Base-by-base conservation (phyloP, 192 early-diverging fungal species). In the Coemansia sp. region DNA sequence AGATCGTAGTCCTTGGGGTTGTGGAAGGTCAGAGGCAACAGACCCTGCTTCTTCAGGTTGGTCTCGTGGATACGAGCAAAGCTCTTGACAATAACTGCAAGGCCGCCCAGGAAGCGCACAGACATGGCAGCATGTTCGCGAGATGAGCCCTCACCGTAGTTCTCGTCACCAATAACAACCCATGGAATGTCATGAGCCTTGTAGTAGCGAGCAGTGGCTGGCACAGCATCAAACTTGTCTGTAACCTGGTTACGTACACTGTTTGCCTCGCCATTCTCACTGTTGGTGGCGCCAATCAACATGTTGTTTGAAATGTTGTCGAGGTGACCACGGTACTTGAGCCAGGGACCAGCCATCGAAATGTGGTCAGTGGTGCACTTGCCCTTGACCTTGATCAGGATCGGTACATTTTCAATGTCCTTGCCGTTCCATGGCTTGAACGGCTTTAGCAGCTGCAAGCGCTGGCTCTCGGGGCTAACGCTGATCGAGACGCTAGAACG, bases 361-460 rank as follows among this genome's bases (percentile, higher is more conserved):
- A 98, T 98, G 83, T 98, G 96, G 79, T 98, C 96, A 22, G 96
- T 98, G 31, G 96, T 98, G 87, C 96, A 98, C 86, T 98, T 98
- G 75, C 96, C 96, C 74, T 88, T 86, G 65, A 90, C 93, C 86
- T 98, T 98, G 81, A 96, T 94, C 75, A 98, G 88, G 35, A 98
- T 86, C 26, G 89, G 89, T 31, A 93, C 69, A 53, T 92, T 75
- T 64, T 85, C 80, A 62, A 91, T 83, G 64, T 98, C 95, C 73
- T 90, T 84, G 68, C 95, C 93, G 82, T 94, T 76, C 94, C 95
- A 98, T 67, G 90, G 77, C 53, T 63, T 66, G 78, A 98, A 98
- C 16, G 94, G 92, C 72, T 85, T 74, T 9, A 97, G 85, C 21
- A 94, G 83, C 86, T 98, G 96, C 68, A 98, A 88, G 68, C 96